phyloP scores from a whole-genome alignment of 2,329 filamentous ascomycete species.

The Fusarium clavum region DNA sequence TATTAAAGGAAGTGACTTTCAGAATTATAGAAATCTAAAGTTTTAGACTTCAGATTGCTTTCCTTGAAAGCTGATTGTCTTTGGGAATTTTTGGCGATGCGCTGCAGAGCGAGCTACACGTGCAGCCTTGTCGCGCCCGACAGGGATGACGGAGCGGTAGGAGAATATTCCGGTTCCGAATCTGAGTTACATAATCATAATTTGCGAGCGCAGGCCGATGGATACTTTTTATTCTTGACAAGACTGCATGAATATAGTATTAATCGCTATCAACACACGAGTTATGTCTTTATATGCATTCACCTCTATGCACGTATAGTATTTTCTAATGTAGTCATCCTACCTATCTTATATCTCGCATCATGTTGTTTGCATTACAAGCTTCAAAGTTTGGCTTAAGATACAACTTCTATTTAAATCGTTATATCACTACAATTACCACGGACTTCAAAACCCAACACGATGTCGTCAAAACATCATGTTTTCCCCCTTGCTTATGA shows the following conservation, averaged over 20 bases:
- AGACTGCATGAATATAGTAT: background rate
- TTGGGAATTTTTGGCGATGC: conserved; percentile 45
- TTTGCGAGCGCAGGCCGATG: background rate
- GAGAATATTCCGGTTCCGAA: conserved; percentile 31
- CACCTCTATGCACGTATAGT: background rate
- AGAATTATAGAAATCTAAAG: conserved; percentile 10
- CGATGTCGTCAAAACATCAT: background rate
- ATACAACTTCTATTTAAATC: background rate
- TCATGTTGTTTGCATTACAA: background rate
- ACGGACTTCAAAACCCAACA: background rate
- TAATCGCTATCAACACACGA: background rate
- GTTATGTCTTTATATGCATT: background rate
- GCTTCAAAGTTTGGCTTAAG: background rate
- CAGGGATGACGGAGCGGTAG: conserved; percentile 31
- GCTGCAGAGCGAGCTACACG: conserved; percentile 43
- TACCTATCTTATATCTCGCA: background rate
- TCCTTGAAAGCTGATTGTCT: conserved; percentile 29
- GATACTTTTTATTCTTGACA: background rate
- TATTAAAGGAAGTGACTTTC: background rate
- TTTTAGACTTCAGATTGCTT: conserved; percentile 6
- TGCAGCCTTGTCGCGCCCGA: conserved; percentile 47
- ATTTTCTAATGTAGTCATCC: background rate
- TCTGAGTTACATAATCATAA: conserved; percentile 11
- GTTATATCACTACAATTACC: background rate
- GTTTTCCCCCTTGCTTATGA: background rate